Evolutionary conservation across 2,329 filamentous ascomycete species (phyloP).

Genomic region (Grosmannia huntii): DNA sequence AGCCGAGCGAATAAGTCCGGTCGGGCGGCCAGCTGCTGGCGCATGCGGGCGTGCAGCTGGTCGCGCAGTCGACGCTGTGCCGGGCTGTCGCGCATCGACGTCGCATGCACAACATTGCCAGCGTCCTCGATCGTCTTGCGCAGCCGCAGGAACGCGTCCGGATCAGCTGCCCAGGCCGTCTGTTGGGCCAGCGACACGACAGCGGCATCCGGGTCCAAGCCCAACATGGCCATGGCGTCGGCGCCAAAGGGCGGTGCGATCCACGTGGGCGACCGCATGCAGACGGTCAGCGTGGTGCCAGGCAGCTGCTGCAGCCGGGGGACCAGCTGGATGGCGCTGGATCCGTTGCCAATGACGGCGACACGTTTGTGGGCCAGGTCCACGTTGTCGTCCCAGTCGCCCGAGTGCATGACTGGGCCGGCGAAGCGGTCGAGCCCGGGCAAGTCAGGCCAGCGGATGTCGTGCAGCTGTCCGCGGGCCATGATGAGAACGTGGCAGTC

Average conservation of each 20-base stretch:
- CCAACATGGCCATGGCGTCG: conserved; percentile 27
- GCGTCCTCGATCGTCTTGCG: conserved; percentile 31
- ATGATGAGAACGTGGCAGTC: conserved; percentile 26
- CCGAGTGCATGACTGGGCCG: conserved; percentile 13
- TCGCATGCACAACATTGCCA: conserved; percentile 29
- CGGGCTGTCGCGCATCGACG: conserved; percentile 22
- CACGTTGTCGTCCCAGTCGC: background rate
- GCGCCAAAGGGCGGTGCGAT: conserved; percentile 26
- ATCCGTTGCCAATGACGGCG: conserved; percentile 18
- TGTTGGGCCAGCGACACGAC: conserved; percentile 9
- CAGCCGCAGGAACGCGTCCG: conserved; percentile 24
- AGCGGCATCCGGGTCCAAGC: conserved; percentile 24
- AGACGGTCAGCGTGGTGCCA: conserved; percentile 11
- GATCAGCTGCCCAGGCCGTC: conserved; percentile 24
- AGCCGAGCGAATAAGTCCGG: conserved; percentile 30
- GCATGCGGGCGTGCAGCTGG: conserved; percentile 26
- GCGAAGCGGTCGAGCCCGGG: conserved; percentile 18
- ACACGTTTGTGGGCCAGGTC: conserved; percentile 14
- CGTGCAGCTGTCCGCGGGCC: conserved; percentile 29
- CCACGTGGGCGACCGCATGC: conserved; percentile 15
- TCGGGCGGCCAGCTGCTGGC: conserved; percentile 24
- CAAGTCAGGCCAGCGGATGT: conserved; percentile 30
- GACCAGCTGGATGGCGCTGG: conserved; percentile 18
- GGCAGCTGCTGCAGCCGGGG: conserved; percentile 13
- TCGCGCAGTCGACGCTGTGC: conserved; percentile 22